Conservation (phyloP, 2,329 filamentous ascomycete genomes). For the Alternaria rosae region DNA sequence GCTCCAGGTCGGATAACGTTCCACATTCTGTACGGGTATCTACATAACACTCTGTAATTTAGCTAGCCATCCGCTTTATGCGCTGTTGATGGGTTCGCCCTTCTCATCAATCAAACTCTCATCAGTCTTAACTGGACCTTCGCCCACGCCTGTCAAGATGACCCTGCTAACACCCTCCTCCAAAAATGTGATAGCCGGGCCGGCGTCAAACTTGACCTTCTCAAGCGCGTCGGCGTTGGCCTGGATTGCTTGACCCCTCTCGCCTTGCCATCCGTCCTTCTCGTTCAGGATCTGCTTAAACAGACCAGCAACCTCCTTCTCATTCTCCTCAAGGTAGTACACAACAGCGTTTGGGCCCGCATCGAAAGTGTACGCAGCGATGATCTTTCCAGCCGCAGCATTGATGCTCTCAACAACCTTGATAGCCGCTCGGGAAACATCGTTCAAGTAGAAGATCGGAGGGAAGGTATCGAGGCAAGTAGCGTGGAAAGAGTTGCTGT, state of each 20-base stretch:
- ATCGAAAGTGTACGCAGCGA: conserved; percentile 97
- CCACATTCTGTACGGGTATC: conserved; percentile 5
- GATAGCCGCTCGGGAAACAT: conserved; percentile 86
- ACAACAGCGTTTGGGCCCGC: conserved; percentile 96
- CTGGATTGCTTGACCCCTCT: conserved; percentile 62
- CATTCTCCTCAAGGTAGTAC: conserved; percentile 87
- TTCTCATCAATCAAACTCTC: conserved; percentile 76
- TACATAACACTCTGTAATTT: neutral
- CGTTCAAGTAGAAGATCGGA: conserved; percentile 98
- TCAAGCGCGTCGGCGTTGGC: conserved; percentile 65
- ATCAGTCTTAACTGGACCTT: conserved; percentile 82
- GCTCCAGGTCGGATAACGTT: too few relatives aligned
- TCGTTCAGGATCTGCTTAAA: conserved; percentile 72
- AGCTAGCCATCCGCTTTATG: conserved; percentile 4
- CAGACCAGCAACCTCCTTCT: conserved; percentile 74
- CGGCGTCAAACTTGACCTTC: conserved; percentile 60
- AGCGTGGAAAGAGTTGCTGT: conserved; percentile 97
- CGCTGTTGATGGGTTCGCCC: conserved; percentile 39
- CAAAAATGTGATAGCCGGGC: conserved; percentile 57
- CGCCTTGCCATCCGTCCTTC: conserved; percentile 74
- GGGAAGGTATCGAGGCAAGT: conserved; percentile 94
- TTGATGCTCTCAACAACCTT: conserved; percentile 91
- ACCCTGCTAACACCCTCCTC: conserved; percentile 84
- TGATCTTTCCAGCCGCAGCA: conserved; percentile 73
- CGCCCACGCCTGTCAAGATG: conserved; percentile 89